Conservation (phyloP, 2,329 filamentous ascomycete species). For the Tolypocladium endophyticum region DNA sequence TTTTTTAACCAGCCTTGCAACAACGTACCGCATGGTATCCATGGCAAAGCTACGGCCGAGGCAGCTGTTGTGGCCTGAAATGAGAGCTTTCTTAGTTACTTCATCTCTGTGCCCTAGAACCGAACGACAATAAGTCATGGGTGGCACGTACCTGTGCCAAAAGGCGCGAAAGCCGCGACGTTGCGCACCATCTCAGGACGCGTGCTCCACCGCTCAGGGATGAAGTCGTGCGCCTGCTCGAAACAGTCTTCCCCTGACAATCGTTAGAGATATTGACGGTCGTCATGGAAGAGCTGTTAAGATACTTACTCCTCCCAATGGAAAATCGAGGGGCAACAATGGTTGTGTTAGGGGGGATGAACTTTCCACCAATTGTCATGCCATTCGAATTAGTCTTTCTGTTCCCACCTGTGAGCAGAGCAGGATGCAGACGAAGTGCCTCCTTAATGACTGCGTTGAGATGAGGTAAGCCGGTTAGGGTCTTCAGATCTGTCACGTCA, state of each 20-base stretch:
- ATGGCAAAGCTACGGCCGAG: not conserved
- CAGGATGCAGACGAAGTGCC: slow-evolving; percentile 12
- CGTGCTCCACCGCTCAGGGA: slow-evolving; percentile 27
- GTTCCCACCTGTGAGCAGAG: slow-evolving; percentile 7
- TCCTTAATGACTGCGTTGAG: slow-evolving; percentile 6
- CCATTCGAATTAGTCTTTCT: slow-evolving; percentile 10
- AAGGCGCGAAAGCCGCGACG: slow-evolving; percentile 18
- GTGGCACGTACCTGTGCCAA: slow-evolving; percentile 14
- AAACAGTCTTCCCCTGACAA: slow-evolving; percentile 16
- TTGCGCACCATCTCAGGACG: slow-evolving; percentile 20
- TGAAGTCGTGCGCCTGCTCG: slow-evolving; percentile 15
- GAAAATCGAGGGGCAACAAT: slow-evolving; percentile 10
- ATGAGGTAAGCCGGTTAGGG: not conserved
- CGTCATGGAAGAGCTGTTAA: not conserved
- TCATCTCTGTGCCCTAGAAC: not conserved
- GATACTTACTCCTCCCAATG: slow-evolving; percentile 22
- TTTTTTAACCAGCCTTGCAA: not conserved
- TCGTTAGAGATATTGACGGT: not conserved
- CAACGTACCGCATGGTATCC: not conserved
- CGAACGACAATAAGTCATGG: too few species aligned
- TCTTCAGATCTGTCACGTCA: not conserved
- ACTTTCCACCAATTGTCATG: slow-evolving; percentile 6
- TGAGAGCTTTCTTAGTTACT: not conserved
- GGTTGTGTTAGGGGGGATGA: slow-evolving; percentile 9
- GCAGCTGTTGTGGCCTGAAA: not conserved